phyloP scores from a whole-genome alignment of 495 filamentous ascomycete genomes.

The Daldinia caldariorum region DNA sequence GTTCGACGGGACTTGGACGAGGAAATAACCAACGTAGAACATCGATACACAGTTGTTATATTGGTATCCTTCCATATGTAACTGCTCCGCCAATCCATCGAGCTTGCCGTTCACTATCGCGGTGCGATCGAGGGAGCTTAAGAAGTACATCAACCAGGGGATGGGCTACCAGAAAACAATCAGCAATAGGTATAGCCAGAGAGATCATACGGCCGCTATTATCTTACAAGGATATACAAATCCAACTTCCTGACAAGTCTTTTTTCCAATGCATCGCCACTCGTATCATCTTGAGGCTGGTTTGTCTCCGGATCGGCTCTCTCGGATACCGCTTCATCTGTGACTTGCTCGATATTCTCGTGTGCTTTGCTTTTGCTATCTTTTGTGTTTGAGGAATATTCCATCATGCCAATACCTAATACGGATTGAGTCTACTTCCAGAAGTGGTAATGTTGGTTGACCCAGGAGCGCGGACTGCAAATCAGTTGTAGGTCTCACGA shows the following conservation, averaged over 20 bases:
- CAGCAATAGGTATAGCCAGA: background rate
- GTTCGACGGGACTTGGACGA: conserved; percentile 56
- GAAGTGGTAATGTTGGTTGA: background rate
- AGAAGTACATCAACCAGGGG: conserved; percentile 58
- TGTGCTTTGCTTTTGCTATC: conserved; percentile 5
- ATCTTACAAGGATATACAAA: conserved; percentile 52
- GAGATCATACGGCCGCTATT: background rate
- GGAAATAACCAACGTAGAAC: conserved; percentile 58
- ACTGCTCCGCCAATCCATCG: conserved; percentile 58
- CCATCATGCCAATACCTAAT: background rate
- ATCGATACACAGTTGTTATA: conserved; percentile 63
- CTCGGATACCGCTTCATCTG: conserved; percentile 4
- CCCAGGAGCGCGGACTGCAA: background rate
- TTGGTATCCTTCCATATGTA: conserved; percentile 58
- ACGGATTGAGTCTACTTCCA: background rate
- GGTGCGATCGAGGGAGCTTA: conserved; percentile 62
- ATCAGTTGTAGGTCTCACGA: background rate
- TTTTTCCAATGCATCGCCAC: conserved; percentile 56
- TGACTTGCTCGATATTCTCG: conserved; percentile 15
- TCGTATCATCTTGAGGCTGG: conserved; percentile 54
- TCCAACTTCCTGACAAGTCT: conserved; percentile 61
- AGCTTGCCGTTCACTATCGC: conserved; percentile 55
- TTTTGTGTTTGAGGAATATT: background rate
- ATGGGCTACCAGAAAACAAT: conserved; percentile 42
- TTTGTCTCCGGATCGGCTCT: conserved; percentile 34